Base-by-base conservation (phyloP, 352 stramenopile genomes). In the Pythium aristosporum region DNA sequence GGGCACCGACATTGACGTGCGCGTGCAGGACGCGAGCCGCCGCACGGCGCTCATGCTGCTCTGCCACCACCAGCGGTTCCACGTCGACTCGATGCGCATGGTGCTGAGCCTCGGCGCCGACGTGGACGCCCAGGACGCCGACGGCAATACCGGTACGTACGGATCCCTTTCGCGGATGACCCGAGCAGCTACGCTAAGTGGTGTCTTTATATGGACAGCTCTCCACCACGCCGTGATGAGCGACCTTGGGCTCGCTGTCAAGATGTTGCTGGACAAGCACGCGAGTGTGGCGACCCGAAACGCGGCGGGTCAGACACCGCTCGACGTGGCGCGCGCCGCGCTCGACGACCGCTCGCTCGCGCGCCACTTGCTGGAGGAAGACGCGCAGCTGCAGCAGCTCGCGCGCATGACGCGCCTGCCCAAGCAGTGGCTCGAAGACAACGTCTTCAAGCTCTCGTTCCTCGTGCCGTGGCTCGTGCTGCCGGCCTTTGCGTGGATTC, bases 11-110 rank as follows among this genome's bases (percentile, higher is more conserved):
- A 71, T 93, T 23, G 80, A 91, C 55, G 73, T 83, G 37, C 64
- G 73, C 28, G 71, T 88, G 28, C 59, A 76, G 71, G 77, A 86
- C 47, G 47, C 48, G 16, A 56, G 50, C 32, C 61, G 80, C 51
- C 80, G 77, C 57, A 88, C 85, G 44, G 82, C 80, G 57, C 56
- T 93, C 34, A 91, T 93, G 79, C 57, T 90, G 48, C 75, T 91
- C 36, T 89, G 79, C 46, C 74, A 79, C 49, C 80, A 73, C 13
- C 71, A 93, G 57, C 78, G 79, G 32, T 91, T 93, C 67, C 82
- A 93, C 55, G 77, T 93, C 64, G 85, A 93, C 59, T 85, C 85
- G 46, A 88, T 89, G 41, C 82, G 85, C 34, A 93, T 93, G 85
- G 76, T 93, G 30, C 67, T 91, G 23, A 89, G 82, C 69, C 80